Percentiles rank a stretch among this genome's conserved stretches.
Evolutionary conservation across 2,329 filamentous ascomycete species (phyloP).

Genomic region (Teratosphaeria viscida): DNA sequence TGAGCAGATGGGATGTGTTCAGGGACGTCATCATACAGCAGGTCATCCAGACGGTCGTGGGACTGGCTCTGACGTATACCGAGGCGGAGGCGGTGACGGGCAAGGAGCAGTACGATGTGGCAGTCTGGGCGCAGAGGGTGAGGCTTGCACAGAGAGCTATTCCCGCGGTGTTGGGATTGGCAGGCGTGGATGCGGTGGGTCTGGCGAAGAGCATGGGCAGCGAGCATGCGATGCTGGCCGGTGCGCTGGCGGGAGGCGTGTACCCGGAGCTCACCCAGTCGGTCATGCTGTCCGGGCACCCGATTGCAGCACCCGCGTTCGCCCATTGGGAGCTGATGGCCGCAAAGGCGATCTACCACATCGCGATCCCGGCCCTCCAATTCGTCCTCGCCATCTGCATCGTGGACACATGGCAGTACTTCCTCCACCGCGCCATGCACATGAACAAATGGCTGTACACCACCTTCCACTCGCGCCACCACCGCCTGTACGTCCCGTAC

Average conservation of each 20-base stretch:
- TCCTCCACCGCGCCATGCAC: slow-evolving; percentile 92
- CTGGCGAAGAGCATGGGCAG: slow-evolving; percentile 65
- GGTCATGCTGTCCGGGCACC: slow-evolving; percentile 42
- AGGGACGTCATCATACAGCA: slow-evolving; percentile 82
- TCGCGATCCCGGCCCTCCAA: slow-evolving; percentile 65
- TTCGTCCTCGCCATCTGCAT: slow-evolving; percentile 63
- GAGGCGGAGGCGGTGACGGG: slow-evolving; percentile 67
- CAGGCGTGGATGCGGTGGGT: slow-evolving; percentile 66
- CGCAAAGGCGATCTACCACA: slow-evolving; percentile 71
- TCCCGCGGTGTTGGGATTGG: slow-evolving; percentile 55
- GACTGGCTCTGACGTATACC: slow-evolving; percentile 55
- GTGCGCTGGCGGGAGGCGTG: slow-evolving; percentile 65
- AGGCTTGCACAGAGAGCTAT: slow-evolving; percentile 69
- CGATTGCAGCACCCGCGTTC: slow-evolving; percentile 55
- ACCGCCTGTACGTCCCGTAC: slow-evolving; percentile 94
- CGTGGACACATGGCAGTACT: slow-evolving; percentile 97
- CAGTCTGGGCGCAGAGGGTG: slow-evolving; percentile 78
- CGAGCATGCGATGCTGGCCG: slow-evolving; percentile 64
- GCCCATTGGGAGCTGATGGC: slow-evolving; percentile 68
- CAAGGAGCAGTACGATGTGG: slow-evolving; percentile 74
- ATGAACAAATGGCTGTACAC: slow-evolving; percentile 94
- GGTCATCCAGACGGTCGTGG: slow-evolving; percentile 69
- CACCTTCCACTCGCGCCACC: slow-evolving; percentile 87
- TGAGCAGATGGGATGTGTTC: slow-evolving; percentile 71
- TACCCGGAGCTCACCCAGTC: slow-evolving; percentile 59